phyloP scores from a whole-genome alignment of 805 yeast genomes.

The Candida caryicola region DNA sequence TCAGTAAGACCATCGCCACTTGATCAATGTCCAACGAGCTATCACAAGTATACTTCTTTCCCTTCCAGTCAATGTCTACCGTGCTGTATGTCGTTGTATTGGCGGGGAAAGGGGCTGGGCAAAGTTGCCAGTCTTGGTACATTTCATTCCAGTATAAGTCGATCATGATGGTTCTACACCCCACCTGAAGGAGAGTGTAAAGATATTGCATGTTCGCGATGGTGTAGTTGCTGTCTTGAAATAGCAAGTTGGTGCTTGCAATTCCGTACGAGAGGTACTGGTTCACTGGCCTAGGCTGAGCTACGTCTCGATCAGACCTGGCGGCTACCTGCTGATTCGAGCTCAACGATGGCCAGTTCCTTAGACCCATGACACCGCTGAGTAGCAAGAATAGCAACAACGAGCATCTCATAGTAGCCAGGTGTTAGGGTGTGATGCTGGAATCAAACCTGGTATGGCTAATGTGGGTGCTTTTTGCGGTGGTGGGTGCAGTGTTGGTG shows the following conservation, averaged over 20 bases:
- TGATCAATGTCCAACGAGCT: constrained; percentile 23
- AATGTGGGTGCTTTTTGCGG: no score
- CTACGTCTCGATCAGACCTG: constrained; percentile 37
- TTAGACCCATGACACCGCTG: neutral
- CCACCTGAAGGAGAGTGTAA: constrained; percentile 31
- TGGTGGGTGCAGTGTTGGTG: no score
- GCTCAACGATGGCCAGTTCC: constrained; percentile 4
- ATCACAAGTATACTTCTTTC: constrained; percentile 25
- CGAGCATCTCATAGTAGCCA: no score
- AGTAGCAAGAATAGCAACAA: no score
- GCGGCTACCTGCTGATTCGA: constrained; percentile 16
- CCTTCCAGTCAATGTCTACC: constrained; percentile 27
- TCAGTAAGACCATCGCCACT: constrained; percentile 18
- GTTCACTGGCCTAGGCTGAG: constrained; percentile 29
- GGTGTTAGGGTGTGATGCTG: no score
- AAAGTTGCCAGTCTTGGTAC: constrained; percentile 48
- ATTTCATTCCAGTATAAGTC: constrained; percentile 58
- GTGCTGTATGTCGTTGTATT: constrained; percentile 20
- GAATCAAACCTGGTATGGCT: no score
- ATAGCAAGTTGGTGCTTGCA: constrained; percentile 26
- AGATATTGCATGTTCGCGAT: constrained; percentile 15
- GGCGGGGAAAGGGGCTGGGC: constrained; percentile 45
- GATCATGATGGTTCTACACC: constrained; percentile 45
- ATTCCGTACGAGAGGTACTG: constrained; percentile 33
- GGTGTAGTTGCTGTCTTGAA: constrained; percentile 27